phyloP scores from a whole-genome alignment of 768 basidiomycete genomes.

The Phaeotremella skinneri region DNA sequence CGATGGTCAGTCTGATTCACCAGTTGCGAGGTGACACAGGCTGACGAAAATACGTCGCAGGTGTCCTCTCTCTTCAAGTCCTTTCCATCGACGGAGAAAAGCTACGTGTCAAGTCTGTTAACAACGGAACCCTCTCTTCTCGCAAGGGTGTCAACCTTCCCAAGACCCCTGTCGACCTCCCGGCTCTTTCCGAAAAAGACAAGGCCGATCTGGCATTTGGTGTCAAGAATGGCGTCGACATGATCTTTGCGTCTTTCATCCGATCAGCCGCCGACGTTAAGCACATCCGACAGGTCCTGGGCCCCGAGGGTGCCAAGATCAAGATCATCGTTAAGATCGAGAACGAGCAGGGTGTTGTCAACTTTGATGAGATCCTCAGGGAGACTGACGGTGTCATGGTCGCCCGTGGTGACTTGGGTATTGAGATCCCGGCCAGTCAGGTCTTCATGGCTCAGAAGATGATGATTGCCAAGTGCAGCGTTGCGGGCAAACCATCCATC shows the following conservation, averaged over 20 bases:
- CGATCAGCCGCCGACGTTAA: slow-evolving; percentile 89
- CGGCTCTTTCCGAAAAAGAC: slow-evolving; percentile 96
- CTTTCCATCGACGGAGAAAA: slow-evolving; percentile 77
- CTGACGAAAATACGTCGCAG: slow-evolving; percentile 49
- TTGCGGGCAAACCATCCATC: slow-evolving; percentile 95
- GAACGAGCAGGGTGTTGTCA: slow-evolving; percentile 97
- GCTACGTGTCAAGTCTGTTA: slow-evolving; percentile 79
- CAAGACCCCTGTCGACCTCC: slow-evolving; percentile 95
- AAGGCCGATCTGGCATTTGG: slow-evolving; percentile 91
- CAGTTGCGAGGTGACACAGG: not conserved
- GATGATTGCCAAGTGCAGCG: slow-evolving; percentile 99
- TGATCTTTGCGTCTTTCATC: slow-evolving; percentile 99
- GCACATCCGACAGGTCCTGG: slow-evolving; percentile 89
- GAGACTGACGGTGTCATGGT: slow-evolving; percentile 99
- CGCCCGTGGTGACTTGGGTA: slow-evolving; percentile 97
- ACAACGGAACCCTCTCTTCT: slow-evolving; percentile 88
- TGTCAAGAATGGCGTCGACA: slow-evolving; percentile 96
- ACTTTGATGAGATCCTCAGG: slow-evolving; percentile 96
- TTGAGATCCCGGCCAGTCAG: slow-evolving; percentile 98
- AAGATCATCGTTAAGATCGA: slow-evolving; percentile 99
- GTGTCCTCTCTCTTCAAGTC: slow-evolving; percentile 89
- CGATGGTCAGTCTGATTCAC: slow-evolving; percentile 62
- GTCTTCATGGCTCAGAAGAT: slow-evolving; percentile 99
- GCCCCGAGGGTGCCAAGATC: slow-evolving; percentile 90
- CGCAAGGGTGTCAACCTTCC: slow-evolving; percentile 99